Evolutionary conservation across 2,329 filamentous ascomycete genomes (phyloP).

Genomic region (Fusarium foetens): DNA sequence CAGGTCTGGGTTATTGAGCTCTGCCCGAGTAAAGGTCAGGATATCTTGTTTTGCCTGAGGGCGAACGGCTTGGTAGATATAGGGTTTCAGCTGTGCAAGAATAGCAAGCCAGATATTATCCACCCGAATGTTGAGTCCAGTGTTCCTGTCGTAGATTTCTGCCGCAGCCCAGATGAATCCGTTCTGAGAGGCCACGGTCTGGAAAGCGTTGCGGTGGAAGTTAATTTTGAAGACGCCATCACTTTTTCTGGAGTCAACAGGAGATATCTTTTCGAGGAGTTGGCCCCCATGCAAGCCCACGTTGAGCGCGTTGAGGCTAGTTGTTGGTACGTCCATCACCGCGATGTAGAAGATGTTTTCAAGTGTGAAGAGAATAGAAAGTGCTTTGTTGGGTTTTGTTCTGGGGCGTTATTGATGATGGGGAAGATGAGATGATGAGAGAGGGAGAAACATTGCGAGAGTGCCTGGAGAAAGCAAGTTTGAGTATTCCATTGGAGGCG

Average conservation of each 20-base stretch:
- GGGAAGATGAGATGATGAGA: neutral
- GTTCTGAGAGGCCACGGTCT: neutral
- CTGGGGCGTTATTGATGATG: neutral
- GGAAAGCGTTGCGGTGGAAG: neutral
- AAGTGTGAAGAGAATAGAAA: neutral
- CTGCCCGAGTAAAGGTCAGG: neutral
- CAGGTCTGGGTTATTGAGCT: neutral
- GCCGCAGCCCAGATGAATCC: neutral
- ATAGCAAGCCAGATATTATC: neutral
- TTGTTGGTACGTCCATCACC: neutral
- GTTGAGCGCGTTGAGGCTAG: fast-evolving
- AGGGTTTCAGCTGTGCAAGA: neutral
- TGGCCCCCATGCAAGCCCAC: neutral
- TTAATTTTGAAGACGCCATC: neutral
- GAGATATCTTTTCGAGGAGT: neutral
- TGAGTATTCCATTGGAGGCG: fast-evolving
- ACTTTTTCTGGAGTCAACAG: fast-evolving
- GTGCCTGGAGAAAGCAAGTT: fast-evolving
- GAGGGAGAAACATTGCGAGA: neutral
- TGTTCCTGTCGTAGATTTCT: fast-evolving
- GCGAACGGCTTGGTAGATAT: neutral
- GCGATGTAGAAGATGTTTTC: neutral
- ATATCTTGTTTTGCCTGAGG: neutral
- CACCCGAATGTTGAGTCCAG: neutral
- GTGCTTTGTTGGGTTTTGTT: neutral